Evolutionary conservation across 371 early-diverging fungal genomes (phyloP), one percentile per base, ranked within the genome.

Genomic region (Choanephora cucurbitarum): DNA sequence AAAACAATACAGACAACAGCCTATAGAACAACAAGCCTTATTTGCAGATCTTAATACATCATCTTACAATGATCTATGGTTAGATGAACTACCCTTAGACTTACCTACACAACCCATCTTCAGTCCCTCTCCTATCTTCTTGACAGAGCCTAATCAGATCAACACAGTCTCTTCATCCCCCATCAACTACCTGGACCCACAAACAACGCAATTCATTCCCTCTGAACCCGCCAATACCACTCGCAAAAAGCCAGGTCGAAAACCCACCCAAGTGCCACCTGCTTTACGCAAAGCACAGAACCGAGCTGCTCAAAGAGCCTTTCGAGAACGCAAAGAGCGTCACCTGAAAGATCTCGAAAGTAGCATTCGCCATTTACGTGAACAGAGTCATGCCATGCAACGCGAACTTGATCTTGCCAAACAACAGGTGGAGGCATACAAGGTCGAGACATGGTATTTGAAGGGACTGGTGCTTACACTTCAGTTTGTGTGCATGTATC

Each of bases 251-350:
- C 89, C 93, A 1, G 93, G 93, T 7, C 64, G 93, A 22, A 91
- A 91, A 67, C 88, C 88, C 10, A 82, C 79, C 46, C 80, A 74
- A 10, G 77, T 75, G n/a, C 79, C 81, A 1, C 83, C 80, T 10
- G 80, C 80, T 13, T 73, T 87, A 46, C 82, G 90, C 34, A 89
- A 87, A 45, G 89, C 86, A 6, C 90, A 89, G 63, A 89, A 89
- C 66, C 68, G 90, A 24, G 90, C 87, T 6, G 90, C 90, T 1
- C 90, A 89, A 62, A 69, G 89, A 4, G 90, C 90, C 0, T 89
- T 89, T 60, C 75, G 90, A 21, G 87, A 89, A 63, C 83, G 90
- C 53, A 87, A 86, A 68, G 86, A 88, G 58, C 66, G 79, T 18
- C 82, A 89, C 52, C 61, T 89, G 14, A 64, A 73, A 37, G 75